Conservation (phyloP, 176 grass and related monocot genomes). For the Rhynchospora breviuscula region DNA sequence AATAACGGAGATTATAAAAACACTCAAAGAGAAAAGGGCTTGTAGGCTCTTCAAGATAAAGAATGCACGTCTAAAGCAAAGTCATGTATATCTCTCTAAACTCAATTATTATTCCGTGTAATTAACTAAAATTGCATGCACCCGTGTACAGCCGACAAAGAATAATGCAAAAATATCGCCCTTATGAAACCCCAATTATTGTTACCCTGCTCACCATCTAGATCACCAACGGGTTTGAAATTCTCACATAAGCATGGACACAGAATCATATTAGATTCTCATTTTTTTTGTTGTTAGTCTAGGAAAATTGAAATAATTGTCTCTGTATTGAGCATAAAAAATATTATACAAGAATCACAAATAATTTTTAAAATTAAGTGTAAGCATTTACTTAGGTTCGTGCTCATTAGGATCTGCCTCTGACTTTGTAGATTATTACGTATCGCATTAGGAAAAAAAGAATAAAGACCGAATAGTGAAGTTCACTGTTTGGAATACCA, state of each 20-base stretch:
- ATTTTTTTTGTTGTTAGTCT: too few species aligned
- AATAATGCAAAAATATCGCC: neutral
- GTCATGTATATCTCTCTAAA: slow-evolving; percentile 6
- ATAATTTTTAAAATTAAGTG: too few species aligned
- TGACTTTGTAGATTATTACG: neutral
- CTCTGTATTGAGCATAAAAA: neutral
- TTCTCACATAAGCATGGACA: too few species aligned
- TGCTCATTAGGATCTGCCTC: too few species aligned
- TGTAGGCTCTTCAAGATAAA: slow-evolving; percentile 21
- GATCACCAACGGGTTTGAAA: too few species aligned
- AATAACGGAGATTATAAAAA: neutral
- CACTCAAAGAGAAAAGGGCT: slow-evolving; percentile 22
- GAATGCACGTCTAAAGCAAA: slow-evolving; percentile 15
- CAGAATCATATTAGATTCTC: too few species aligned
- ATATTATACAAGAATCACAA: too few species aligned
- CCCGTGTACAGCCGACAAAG: neutral
- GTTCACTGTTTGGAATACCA: neutral
- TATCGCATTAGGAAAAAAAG: neutral
- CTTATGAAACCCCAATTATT: neutral
- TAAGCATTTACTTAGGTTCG: too few species aligned
- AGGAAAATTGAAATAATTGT: too few species aligned
- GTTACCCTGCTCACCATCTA: neutral
- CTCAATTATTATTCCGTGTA: neutral
- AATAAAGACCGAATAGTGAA: neutral
- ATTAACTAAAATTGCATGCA: slow-evolving; percentile 1